phyloP scores from a whole-genome alignment of 805 yeast genomes.

The Yamadazyma kitorensis region DNA sequence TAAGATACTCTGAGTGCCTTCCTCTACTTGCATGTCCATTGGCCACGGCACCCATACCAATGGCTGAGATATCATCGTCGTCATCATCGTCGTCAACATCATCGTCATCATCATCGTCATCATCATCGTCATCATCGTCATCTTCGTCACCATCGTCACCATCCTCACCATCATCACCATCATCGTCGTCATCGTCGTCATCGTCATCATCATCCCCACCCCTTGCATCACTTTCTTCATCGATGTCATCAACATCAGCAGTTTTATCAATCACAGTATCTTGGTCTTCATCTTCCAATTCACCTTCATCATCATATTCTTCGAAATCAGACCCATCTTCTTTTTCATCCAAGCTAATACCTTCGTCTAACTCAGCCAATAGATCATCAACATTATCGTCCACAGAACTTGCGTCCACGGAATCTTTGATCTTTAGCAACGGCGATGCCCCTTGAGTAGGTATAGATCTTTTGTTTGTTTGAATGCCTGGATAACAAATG shows the following conservation, averaged over 20 bases:
- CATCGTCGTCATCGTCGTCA: constrained; percentile 14
- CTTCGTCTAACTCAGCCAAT: too few relatives aligned
- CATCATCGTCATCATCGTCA: constrained; percentile 6
- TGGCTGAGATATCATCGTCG: too few relatives aligned
- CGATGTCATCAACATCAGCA: constrained; percentile 23
- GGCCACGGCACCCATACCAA: too few relatives aligned
- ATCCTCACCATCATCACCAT: constrained; percentile 14
- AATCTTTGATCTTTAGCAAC: constrained; percentile 1
- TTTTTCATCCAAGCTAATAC: too few relatives aligned
- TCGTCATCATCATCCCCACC: constrained; percentile 17
- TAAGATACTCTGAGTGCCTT: too few relatives aligned
- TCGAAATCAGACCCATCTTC: constrained; percentile 6
- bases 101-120: constrained; percentile 12
- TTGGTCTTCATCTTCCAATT: constrained; percentile 15
- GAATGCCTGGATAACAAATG: constrained; percentile 36
- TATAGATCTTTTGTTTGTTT: constrained; percentile 7
- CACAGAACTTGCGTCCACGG: too few relatives aligned
- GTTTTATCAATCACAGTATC: constrained; percentile 19
- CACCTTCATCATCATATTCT: constrained; percentile 12
- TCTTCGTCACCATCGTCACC: constrained; percentile 11
- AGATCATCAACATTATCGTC: constrained; percentile 1
- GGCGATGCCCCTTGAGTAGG: neutral
- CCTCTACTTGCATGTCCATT: too few relatives aligned
- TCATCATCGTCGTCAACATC: constrained; percentile 4
- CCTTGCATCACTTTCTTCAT: constrained; percentile 20